phyloP scores from a whole-genome alignment of 2,329 filamentous ascomycete species.

The Colletotrichum sp. region DNA sequence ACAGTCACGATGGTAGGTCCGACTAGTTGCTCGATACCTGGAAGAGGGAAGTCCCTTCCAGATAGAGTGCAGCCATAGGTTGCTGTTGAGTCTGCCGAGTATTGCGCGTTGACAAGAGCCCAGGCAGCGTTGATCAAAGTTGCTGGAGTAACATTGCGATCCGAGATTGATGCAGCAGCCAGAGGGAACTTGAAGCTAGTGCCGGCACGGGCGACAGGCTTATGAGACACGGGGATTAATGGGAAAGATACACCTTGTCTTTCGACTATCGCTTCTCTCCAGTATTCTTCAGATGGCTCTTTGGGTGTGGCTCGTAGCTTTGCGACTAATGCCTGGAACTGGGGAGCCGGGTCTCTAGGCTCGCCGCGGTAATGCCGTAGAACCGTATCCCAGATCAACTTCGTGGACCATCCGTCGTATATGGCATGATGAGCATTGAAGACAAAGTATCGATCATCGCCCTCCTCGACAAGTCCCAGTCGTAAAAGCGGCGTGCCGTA shows the following conservation, averaged over 20 bases:
- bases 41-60: conserved; percentile 30
- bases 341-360: background rate
- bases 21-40: conserved; percentile 28
- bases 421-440: conserved; percentile 24
- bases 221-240: background rate
- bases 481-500: conserved; percentile 3
- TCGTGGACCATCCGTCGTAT: conserved; percentile 21
- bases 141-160: conserved; percentile 8
- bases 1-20: conserved; percentile 35
- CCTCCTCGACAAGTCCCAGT: background rate
- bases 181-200: background rate
- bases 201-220: background rate
- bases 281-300: background rate
- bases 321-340: background rate
- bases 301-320: background rate
- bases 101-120: conserved; percentile 38
- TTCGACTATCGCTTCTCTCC: background rate
- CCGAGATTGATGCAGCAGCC: background rate
- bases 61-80: conserved; percentile 31
- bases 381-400: background rate
- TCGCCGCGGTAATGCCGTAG: background rate
- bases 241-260: background rate
- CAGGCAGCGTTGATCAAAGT: conserved; percentile 29
- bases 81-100: conserved; percentile 32
- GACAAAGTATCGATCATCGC: conserved; percentile 7